Conservation (phyloP, 495 filamentous ascomycete species). For the Aspergillus baeticus region DNA sequence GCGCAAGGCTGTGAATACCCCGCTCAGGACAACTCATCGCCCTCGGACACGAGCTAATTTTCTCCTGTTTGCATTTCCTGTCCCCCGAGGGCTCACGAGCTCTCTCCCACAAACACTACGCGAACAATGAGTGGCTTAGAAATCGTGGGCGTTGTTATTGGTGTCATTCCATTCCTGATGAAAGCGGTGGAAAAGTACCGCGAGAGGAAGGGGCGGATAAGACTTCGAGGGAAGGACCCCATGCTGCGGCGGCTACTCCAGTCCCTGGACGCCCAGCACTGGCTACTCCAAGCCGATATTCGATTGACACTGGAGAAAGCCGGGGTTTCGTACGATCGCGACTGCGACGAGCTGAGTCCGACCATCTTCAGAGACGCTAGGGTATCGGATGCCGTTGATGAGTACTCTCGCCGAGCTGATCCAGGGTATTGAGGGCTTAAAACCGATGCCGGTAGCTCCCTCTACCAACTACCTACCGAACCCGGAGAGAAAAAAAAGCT, state of each 20-base stretch:
- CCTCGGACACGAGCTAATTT: too few species aligned
- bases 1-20: not conserved
- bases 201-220: not conserved
- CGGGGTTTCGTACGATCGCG: not conserved
- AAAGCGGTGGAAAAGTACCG: not conserved
- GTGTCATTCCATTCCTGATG: not conserved
- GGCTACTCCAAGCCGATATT: not conserved
- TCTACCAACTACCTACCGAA: too few species aligned
- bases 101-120: too few species aligned
- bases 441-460: not conserved
- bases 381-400: slow-evolving; percentile 1
- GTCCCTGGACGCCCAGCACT: slow-evolving; percentile 8
- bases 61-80: too few species aligned
- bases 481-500: too few species aligned
- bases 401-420: slow-evolving; percentile 1
- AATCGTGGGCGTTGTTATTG: not conserved
- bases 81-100: too few species aligned
- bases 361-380: not conserved
- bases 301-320: not conserved
- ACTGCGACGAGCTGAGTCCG: not conserved
- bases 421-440: not conserved
- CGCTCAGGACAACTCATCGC: not conserved
- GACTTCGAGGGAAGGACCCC: slow-evolving; percentile 1
- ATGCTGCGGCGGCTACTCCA: slow-evolving; percentile 4
- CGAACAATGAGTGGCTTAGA: slow-evolving; percentile 2